Base-by-base conservation (phyloP, 2,329 filamentous ascomycete genomes). In the Ascochyta koolunga region DNA sequence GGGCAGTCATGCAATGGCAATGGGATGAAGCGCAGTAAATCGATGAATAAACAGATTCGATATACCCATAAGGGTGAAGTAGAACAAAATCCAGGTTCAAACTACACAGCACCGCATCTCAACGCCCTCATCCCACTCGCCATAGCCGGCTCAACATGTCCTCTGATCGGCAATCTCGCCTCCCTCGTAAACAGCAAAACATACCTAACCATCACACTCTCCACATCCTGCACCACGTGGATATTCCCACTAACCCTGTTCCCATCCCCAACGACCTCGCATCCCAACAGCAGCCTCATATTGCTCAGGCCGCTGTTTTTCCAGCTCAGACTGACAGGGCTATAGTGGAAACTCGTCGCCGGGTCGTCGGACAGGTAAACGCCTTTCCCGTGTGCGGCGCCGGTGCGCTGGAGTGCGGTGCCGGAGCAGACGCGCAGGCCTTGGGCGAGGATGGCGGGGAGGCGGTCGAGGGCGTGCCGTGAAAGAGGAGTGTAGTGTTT, bases 361-460 rank as follows among this genome's bases (percentile, higher is more conserved):
- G 68, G 70, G 3, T 73, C 68, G 35, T 68, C 67, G 8, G 68
- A 64, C 15, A 71, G 43, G 22, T 74, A 74, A 8, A 74, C 72
- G 1, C 71, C 71, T 6, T 63, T 67, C 0, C 71, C 71, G 40
- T 70, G 62, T 13, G 59, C 68, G 3, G 70, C 69, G 21, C 71
- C 71, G 1, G 64, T 66, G 29, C 65, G 59, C 38, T 73, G 66
- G n/a, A 74, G 59, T 0, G 58, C 1, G 0, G 69, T 72, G n/a
- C 68, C 67, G 5, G 64, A 67, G 36, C 59, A 62, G 10, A 68
- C 44, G 4, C 50, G 45, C 0, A 74, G 59, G 4, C 71, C 71
- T 38, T 72, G 64, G 0, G 59, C 48, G 3, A 74, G 61, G 40
- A 74, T 74, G 13, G 58, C 54, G 5, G 69, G 67, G 21, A 74